Base-by-base conservation (phyloP, 2,329 filamentous ascomycete genomes). In the Metarhizium sp. region DNA sequence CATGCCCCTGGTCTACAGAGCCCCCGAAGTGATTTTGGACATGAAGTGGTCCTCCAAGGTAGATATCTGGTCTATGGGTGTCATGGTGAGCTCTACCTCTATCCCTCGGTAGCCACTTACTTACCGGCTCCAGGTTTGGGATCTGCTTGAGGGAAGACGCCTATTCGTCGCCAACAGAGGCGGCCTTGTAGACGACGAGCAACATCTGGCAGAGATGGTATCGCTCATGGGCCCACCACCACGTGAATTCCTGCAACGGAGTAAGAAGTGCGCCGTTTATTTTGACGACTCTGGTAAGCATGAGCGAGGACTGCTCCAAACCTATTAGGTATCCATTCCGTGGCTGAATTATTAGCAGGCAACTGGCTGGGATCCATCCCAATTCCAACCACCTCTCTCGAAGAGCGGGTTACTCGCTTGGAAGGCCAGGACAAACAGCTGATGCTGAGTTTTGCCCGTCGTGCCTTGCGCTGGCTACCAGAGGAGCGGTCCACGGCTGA, bases 351-450 rank as follows among this genome's bases (percentile, higher is more conserved):
- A 6, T 45, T 25, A 40, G 40, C 46, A 66, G 63, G 64, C n/a
- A 64, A 66, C 29, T 64, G 63, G 63, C 61, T 56, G 38, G 63
- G 56, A n/a, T 55, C 62, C 18, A 61, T 56, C 4, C 61, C 61
- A 4, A 62, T 66, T 47, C 63, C 64, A 29, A 49, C 61, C 14
- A 58, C 62, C 43, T 61, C 61, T 2, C 49, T 66, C 30, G 60
- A 66, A 40, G 55, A 34, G 13, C 57, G 61, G 14, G 57, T 62
- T 29, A 58, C 18, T 29, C 53, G 55, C 14, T 25, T 66, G 20
- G 32, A 62, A 34, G 63, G 60, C 3, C 51, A 57, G 32, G 62
- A 64, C 46, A 58, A 61, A 43, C 50, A 55, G 50, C 57, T 62
- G 10, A 47, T 66, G 25, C 50, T 64, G 49, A 47, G 51, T 18